These are phyloP conservation scores for Exophiala viscosa DNA, from an alignment of 2,329 filamentous ascomycete species.

Conservation along the genomic window DNA sequence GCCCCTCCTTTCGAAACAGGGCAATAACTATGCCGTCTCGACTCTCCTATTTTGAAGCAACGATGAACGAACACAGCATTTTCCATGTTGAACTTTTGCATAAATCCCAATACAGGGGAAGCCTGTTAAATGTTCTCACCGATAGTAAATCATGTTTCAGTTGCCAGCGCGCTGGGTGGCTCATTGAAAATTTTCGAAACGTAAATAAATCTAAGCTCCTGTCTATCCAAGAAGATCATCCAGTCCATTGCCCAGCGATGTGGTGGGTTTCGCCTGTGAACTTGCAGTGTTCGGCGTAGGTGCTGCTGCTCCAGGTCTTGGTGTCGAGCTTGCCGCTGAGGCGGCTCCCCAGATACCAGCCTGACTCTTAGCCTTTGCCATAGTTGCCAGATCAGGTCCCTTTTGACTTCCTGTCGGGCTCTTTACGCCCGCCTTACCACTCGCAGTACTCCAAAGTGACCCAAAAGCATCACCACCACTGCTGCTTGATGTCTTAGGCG, in stretches of 20 bases:
- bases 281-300: slow-evolving; percentile 38
- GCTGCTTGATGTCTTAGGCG: slow-evolving; percentile 40
- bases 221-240: slow-evolving; percentile 46
- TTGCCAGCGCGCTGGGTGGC: too few species aligned
- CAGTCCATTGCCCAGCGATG: slow-evolving; percentile 35
- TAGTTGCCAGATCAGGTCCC: slow-evolving; percentile 79
- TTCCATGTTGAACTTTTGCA: too few species aligned
- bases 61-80: too few species aligned
- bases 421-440: slow-evolving; percentile 69
- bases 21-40: too few species aligned
- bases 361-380: slow-evolving; percentile 96
- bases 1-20: not conserved
- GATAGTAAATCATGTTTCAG: not conserved
- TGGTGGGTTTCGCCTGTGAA: slow-evolving; percentile 34
- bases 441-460: slow-evolving; percentile 69
- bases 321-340: slow-evolving; percentile 48
- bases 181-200: too few species aligned
- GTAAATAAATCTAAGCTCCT: slow-evolving; percentile 1
- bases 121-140: too few species aligned
- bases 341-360: slow-evolving; percentile 89
- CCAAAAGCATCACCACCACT: slow-evolving; percentile 83
- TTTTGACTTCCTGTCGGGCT: slow-evolving; percentile 60
- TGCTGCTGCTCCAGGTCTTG: slow-evolving; percentile 42
- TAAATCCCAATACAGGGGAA: too few species aligned
- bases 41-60: too few species aligned